Percentiles rank a stretch among this genome's conserved stretches.
Evolutionary conservation across 768 basidiomycete species (phyloP).

Genomic region (Dioszegia aurantiaca): DNA sequence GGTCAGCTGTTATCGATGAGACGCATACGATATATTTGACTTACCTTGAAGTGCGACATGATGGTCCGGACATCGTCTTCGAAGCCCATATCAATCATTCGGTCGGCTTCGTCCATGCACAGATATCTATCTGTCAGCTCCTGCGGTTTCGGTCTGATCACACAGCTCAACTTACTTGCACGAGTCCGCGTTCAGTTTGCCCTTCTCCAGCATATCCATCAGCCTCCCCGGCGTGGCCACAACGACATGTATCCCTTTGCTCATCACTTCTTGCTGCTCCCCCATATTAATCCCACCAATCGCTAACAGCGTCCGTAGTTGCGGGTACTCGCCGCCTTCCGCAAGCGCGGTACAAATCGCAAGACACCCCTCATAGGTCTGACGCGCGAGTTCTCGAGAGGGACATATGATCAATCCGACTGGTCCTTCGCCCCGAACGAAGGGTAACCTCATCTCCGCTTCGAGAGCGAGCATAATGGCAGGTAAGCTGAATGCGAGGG

Average conservation of each 20-base stretch:
- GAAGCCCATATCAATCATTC: slow-evolving; percentile 97
- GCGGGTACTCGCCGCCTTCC: slow-evolving; percentile 74
- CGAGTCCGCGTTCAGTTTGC: slow-evolving; percentile 80
- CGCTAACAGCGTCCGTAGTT: slow-evolving; percentile 80
- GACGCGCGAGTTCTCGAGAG: slow-evolving; percentile 90
- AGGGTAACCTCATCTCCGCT: slow-evolving; percentile 85
- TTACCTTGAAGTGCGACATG: slow-evolving; percentile 96
- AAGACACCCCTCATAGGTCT: slow-evolving; percentile 92
- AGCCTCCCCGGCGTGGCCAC: slow-evolving; percentile 94
- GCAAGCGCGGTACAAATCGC: slow-evolving; percentile 78
- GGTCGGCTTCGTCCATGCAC: slow-evolving; percentile 94
- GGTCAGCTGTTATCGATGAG: slow-evolving; percentile 5
- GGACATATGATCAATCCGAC: slow-evolving; percentile 96
- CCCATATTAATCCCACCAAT: slow-evolving; percentile 98
- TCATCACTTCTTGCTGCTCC: slow-evolving; percentile 89
- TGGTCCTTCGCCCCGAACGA: slow-evolving; percentile 90
- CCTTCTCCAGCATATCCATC: slow-evolving; percentile 98
- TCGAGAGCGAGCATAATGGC: slow-evolving; percentile 94
- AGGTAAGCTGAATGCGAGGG: slow-evolving; percentile 96
- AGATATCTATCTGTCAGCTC: slow-evolving; percentile 59
- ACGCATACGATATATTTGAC: slow-evolving; percentile 24
- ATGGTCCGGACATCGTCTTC: slow-evolving; percentile 95
- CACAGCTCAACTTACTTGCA: slow-evolving; percentile 65
- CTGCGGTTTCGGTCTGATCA: background rate
- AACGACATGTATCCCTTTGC: slow-evolving; percentile 88